A percentile compares a stretch with the other conserved stretches of the same genome.
Conservation (phyloP, 352 stramenopile species). For the Phytopythium helicoides region DNA sequence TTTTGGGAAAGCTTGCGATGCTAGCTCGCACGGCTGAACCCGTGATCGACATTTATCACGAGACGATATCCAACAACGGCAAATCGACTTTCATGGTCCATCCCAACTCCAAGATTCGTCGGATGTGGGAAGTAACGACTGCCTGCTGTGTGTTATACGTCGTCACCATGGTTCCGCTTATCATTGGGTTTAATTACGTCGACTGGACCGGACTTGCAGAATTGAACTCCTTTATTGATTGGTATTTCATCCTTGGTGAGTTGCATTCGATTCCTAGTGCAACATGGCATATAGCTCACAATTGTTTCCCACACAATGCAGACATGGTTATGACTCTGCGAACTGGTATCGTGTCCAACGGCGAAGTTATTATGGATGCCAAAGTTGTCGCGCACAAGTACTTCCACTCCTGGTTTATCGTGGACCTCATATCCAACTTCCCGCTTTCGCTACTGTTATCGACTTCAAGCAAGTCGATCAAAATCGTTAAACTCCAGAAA, state of each 20-base stretch:
- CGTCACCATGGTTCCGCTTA: constrained; percentile 63
- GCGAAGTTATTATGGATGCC: constrained; percentile 81
- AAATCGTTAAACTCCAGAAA: constrained; percentile 85
- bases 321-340: constrained; percentile 83
- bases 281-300: neutral
- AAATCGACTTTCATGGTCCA: constrained; percentile 71
- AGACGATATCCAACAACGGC: constrained; percentile 38
- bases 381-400: constrained; percentile 62
- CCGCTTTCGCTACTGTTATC: constrained; percentile 67
- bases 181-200: constrained; percentile 67
- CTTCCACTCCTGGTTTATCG: constrained; percentile 75
- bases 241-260: constrained; percentile 71
- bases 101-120: constrained; percentile 72
- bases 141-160: constrained; percentile 77
- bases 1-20: constrained; percentile 32
- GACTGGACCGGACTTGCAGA: constrained; percentile 46
- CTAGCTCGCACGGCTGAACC: constrained; percentile 23
- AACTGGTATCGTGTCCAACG: constrained; percentile 71
- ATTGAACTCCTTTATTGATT: constrained; percentile 72
- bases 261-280: neutral
- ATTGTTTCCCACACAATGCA: constrained; percentile 8
- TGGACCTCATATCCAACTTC: constrained; percentile 84
- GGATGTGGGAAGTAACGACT: constrained; percentile 70
- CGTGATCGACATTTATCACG: constrained; percentile 82
- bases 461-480: constrained; percentile 65